phyloP scores from a whole-genome alignment of 2,329 filamentous ascomycete species.

The Penicillium sclerotiorum region DNA sequence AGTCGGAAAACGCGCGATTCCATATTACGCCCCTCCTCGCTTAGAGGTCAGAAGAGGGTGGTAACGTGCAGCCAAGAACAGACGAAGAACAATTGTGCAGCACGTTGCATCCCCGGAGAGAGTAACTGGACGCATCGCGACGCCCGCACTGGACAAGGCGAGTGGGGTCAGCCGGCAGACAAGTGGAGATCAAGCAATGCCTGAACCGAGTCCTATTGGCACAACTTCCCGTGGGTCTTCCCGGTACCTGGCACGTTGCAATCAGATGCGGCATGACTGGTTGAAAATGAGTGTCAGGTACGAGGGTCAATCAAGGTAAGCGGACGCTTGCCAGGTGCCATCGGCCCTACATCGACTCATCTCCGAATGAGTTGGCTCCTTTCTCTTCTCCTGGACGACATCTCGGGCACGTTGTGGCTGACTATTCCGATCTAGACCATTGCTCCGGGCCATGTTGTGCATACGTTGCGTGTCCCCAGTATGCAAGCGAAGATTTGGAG shows the following conservation, averaged over 20 bases:
- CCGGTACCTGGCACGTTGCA: constrained; percentile 16
- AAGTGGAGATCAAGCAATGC: too few species aligned
- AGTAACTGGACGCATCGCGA: constrained; percentile 18
- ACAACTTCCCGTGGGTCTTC: not conserved
- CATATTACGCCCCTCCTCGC: constrained; percentile 8
- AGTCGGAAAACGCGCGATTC: constrained; percentile 3
- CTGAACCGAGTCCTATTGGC: constrained; percentile 9
- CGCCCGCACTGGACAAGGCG: not conserved
- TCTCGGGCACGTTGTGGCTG: not conserved
- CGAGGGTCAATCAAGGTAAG: not conserved
- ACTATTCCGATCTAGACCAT: not conserved
- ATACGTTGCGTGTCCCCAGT: too few species aligned
- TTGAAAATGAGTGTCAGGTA: not conserved
- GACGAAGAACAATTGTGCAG: not conserved
- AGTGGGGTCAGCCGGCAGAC: not conserved
- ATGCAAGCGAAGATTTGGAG: too few species aligned
- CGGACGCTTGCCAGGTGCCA: not conserved
- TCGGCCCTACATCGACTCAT: not conserved
- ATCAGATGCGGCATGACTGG: constrained; percentile 11
- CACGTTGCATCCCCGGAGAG: constrained; percentile 18
- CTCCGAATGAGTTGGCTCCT: not conserved
- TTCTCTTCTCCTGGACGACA: not conserved
- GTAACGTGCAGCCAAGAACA: not conserved
- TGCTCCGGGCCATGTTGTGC: too few species aligned
- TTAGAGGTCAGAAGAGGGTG: not conserved